phyloP scores from a whole-genome alignment of 257 asterid genomes.

The Linaria vulgaris region DNA sequence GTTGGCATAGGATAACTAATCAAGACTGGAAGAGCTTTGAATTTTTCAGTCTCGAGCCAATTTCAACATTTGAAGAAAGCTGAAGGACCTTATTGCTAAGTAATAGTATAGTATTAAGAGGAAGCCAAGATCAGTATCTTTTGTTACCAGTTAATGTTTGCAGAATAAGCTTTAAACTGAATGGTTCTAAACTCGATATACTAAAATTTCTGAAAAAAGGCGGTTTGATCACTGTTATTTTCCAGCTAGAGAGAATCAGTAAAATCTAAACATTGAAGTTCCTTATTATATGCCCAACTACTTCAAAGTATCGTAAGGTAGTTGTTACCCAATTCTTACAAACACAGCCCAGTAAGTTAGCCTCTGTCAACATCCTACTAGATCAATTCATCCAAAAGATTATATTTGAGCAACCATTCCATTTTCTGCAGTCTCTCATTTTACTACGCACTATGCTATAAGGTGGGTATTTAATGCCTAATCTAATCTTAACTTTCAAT shows the following conservation, averaged over 20 bases:
- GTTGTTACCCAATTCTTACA: not conserved
- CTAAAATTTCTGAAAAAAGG: not conserved
- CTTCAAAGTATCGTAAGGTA: not conserved
- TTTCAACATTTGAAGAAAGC: not conserved
- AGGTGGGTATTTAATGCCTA: not conserved
- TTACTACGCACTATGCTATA: not conserved
- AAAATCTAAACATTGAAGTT: not conserved
- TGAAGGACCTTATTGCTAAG: not conserved
- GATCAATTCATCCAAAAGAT: constrained; percentile 6
- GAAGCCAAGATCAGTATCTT: not conserved
- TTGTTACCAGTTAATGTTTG: not conserved
- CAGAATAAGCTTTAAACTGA: not conserved
- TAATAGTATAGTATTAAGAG: not conserved
- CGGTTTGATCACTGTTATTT: too few relatives aligned
- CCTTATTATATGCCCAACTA: not conserved
- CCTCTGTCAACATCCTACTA: constrained; percentile 2
- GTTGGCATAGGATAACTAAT: not conserved
- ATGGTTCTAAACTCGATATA: not conserved
- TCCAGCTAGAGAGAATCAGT: not conserved
- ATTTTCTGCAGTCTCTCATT: not conserved
- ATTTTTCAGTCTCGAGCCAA: not conserved
- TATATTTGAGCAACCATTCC: not conserved
- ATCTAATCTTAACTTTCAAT: not conserved
- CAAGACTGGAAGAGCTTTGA: not conserved
- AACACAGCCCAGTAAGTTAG: not conserved